phyloP scores from a whole-genome alignment of 75 land plant genomes.

The Cryptomeria japonica region DNA sequence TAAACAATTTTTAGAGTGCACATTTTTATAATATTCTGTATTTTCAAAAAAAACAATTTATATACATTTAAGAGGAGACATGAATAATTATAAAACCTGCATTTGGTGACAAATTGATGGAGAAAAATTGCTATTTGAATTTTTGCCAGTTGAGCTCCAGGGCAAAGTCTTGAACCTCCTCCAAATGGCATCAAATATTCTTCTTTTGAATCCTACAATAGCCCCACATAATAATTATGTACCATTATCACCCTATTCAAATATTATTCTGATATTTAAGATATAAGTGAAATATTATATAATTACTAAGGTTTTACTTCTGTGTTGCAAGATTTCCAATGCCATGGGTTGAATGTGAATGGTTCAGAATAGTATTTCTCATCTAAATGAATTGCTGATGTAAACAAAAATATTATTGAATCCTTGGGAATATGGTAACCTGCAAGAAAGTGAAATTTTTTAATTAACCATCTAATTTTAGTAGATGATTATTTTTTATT shows the following conservation, averaged over 20 bases:
- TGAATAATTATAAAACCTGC: not conserved
- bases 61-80: too few relatives aligned
- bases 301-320: too few relatives aligned
- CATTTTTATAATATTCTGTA: too few relatives aligned
- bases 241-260: not conserved
- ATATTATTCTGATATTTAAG: too few relatives aligned
- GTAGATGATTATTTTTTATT: too few relatives aligned
- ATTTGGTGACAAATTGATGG: not conserved
- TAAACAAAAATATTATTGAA: not conserved
- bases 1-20: too few relatives aligned
- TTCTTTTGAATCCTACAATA: not conserved
- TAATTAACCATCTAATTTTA: not conserved
- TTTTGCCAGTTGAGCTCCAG: not conserved
- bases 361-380: not conserved
- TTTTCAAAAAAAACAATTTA: too few relatives aligned
- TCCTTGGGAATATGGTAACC: conserved; percentile 2
- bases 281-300: too few relatives aligned
- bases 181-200: not conserved
- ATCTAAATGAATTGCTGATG: not conserved
- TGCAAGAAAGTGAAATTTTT: not conserved
- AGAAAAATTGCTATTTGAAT: not conserved
- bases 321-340: not conserved
- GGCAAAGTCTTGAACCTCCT: not conserved
- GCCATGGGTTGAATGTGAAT: not conserved
- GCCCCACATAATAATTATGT: not conserved